Evolutionary conservation across 2,329 filamentous ascomycete species (phyloP).

Genomic region (Pestalotiopsis fici): DNA sequence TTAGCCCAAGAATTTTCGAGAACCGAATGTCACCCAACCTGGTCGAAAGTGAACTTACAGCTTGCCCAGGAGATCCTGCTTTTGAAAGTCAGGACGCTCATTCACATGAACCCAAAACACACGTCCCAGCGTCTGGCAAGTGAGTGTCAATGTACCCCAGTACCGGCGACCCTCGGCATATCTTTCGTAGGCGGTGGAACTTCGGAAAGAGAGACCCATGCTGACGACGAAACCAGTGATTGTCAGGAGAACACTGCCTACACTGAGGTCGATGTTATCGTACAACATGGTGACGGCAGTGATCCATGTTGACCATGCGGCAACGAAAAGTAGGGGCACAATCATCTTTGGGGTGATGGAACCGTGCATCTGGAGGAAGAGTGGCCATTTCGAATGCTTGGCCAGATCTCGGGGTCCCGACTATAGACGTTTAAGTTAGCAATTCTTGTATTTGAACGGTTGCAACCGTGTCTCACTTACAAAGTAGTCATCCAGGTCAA

Average conservation of each 20-base stretch:
- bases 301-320: conserved; percentile 66
- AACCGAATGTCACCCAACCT: too few species aligned
- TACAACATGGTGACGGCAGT: conserved; percentile 55
- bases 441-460: conserved; percentile 1
- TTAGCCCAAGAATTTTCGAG: not conserved
- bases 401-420: conserved; percentile 68
- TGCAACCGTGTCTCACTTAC: conserved; percentile 24
- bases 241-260: conserved; percentile 73
- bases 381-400: conserved; percentile 77
- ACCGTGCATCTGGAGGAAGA: conserved; percentile 76
- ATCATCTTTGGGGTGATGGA: conserved; percentile 75
- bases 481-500: conserved; percentile 48
- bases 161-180: conserved; percentile 61
- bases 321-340: conserved; percentile 65
- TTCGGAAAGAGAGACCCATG: conserved; percentile 76
- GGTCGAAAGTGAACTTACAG: conserved; percentile 22
- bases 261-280: conserved; percentile 43
- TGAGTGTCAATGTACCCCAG: conserved; percentile 62
- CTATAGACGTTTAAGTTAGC: conserved; percentile 19
- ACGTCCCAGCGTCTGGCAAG: conserved; percentile 69
- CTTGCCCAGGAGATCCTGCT: conserved; percentile 71
- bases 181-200: conserved; percentile 77
- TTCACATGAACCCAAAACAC: conserved; percentile 79
- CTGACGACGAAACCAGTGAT: conserved; percentile 85
- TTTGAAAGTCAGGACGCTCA: conserved; percentile 60